phyloP scores from a whole-genome alignment of 2,329 filamentous ascomycete genomes.

The Fusarium abutilonis region DNA sequence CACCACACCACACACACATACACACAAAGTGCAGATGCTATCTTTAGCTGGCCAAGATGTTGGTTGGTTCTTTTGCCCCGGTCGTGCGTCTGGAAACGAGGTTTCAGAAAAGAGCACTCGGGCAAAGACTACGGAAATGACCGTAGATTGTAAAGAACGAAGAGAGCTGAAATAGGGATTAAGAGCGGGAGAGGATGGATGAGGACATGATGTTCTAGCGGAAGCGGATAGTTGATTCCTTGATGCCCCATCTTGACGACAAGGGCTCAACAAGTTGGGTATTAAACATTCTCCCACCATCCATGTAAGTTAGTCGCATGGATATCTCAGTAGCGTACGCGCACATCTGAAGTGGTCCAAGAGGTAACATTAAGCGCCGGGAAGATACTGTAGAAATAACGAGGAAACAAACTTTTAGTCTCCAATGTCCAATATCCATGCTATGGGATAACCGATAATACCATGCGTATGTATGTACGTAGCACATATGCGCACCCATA shows the following conservation, averaged over 20 bases:
- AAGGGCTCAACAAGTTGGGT: constrained; percentile 19
- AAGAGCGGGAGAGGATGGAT: constrained; percentile 14
- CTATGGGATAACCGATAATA: neutral
- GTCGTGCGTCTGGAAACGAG: neutral
- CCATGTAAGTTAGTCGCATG: constrained; percentile 37
- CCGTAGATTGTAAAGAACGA: constrained; percentile 7
- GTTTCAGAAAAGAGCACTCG: constrained; percentile 1
- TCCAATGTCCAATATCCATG: constrained; percentile 8
- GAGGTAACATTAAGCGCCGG: constrained; percentile 27
- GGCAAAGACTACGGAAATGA: neutral
- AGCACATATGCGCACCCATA: neutral
- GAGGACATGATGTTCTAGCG: constrained; percentile 1
- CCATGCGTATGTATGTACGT: too few relatives aligned
- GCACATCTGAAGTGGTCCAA: constrained; percentile 1
- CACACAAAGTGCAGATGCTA: neutral
- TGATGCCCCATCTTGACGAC: constrained; percentile 35
- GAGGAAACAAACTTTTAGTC: constrained; percentile 18
- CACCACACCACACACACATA: neutral
- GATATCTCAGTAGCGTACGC: constrained; percentile 28
- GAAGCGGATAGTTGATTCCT: constrained; percentile 19
- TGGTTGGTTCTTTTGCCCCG: neutral
- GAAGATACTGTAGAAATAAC: neutral
- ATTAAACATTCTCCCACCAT: constrained; percentile 22
- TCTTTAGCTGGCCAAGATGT: neutral
- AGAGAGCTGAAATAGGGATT: constrained; percentile 17